phyloP scores from a whole-genome alignment of 177 flowering plant genomes.

The Vitis hybrid region DNA sequence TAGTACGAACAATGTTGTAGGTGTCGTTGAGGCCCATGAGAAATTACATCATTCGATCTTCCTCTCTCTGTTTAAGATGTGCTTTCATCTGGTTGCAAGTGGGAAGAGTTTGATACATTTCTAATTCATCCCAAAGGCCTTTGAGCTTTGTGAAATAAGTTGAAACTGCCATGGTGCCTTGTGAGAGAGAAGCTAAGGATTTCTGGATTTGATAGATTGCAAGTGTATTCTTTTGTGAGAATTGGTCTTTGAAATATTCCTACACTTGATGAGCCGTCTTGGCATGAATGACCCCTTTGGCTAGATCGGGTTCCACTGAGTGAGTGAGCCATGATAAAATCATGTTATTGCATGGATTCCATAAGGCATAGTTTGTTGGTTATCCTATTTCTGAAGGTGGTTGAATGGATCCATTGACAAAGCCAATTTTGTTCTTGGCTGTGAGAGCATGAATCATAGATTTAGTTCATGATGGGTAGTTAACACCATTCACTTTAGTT shows the following conservation, averaged over 20 bases:
- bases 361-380: slow-evolving; percentile 2
- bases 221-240: not conserved
- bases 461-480: not conserved
- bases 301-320: slow-evolving; percentile 10
- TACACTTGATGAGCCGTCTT: slow-evolving; percentile 5
- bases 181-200: not conserved
- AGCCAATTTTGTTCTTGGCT: slow-evolving; percentile 11
- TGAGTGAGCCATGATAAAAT: slow-evolving; percentile 15
- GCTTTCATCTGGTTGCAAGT: not conserved
- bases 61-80: not conserved
- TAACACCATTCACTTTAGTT: not conserved
- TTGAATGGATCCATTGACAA: slow-evolving; percentile 11
- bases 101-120: not conserved
- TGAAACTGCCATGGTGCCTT: not conserved
- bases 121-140: not conserved
- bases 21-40: too few species aligned
- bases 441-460: slow-evolving; percentile 12
- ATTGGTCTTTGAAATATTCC: slow-evolving; percentile 5
- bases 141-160: slow-evolving; percentile 9
- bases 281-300: slow-evolving; percentile 12
- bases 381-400: slow-evolving; percentile 3
- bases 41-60: slow-evolving; percentile 3
- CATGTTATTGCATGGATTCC: slow-evolving; percentile 14
- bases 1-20: not conserved
- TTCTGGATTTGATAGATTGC: slow-evolving; percentile 2